phyloP scores from a whole-genome alignment of 2,329 filamentous ascomycete genomes.

The Cryphonectria carpinicola region DNA sequence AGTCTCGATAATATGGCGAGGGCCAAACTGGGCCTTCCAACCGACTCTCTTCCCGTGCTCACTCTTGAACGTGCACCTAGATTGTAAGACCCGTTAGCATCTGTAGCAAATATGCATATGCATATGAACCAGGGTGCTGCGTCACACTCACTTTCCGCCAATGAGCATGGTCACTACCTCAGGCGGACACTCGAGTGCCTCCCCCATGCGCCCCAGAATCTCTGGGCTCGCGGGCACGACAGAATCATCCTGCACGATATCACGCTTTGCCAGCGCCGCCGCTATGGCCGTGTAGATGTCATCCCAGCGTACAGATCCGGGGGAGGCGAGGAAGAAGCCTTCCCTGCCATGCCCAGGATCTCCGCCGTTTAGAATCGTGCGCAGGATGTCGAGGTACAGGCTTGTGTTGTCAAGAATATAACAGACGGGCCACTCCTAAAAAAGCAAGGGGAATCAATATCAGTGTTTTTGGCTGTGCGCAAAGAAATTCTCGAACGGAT shows the following conservation, averaged over 20 bases:
- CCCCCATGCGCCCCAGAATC: conserved; percentile 45
- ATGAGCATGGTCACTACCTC: conserved; percentile 45
- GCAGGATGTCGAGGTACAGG: conserved; percentile 51
- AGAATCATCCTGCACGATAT: conserved; percentile 42
- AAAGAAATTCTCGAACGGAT: no score
- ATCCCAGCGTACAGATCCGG: conserved; percentile 54
- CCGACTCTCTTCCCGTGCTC: conserved; percentile 47
- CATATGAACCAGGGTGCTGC: neutral
- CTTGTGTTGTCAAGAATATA: conserved; percentile 52
- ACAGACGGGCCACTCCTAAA: conserved; percentile 53
- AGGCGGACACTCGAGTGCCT: conserved; percentile 40
- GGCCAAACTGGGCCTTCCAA: conserved; percentile 48
- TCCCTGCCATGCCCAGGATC: conserved; percentile 45
- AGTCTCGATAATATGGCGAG: conserved; percentile 51
- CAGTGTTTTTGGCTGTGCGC: conserved; percentile 32
- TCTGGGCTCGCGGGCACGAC: conserved; percentile 43
- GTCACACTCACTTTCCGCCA: conserved; percentile 45
- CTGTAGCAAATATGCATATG: no score
- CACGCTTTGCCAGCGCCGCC: conserved; percentile 43
- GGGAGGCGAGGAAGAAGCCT: conserved; percentile 55
- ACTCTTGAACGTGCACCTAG: conserved; percentile 49
- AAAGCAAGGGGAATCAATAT: neutral
- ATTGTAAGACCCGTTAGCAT: conserved; percentile 11
- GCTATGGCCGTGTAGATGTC: conserved; percentile 54
- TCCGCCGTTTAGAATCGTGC: conserved; percentile 45